A percentile compares a stretch with the other conserved stretches of the same genome.
These are phyloP conservation scores for Paxillus rubicundulus DNA, from an alignment of 768 basidiomycete genomes.

Conservation along the genomic window DNA sequence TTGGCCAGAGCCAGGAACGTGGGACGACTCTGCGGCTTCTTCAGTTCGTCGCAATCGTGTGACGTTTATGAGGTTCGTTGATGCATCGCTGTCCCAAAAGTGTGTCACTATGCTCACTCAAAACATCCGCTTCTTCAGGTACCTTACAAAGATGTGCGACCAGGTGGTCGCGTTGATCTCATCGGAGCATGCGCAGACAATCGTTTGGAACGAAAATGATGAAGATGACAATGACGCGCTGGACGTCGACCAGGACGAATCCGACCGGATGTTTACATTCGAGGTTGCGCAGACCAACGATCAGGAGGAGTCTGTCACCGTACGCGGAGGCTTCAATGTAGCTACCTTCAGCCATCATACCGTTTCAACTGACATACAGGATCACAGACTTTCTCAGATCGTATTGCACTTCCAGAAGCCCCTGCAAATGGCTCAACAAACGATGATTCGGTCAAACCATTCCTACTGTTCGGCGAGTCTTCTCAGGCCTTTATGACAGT, in stretches of 20 bases:
- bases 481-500: slow-evolving; percentile 40
- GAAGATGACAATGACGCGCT: slow-evolving; percentile 15
- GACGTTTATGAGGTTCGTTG: slow-evolving; percentile 57
- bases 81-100: background rate
- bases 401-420: slow-evolving; percentile 10
- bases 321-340: slow-evolving; percentile 47
- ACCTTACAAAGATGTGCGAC: slow-evolving; percentile 58
- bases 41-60: slow-evolving; percentile 51
- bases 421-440: slow-evolving; percentile 6
- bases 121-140: slow-evolving; percentile 33
- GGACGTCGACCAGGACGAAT: slow-evolving; percentile 39
- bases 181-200: slow-evolving; percentile 40
- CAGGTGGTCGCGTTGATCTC: slow-evolving; percentile 54
- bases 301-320: slow-evolving; percentile 49
- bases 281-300: slow-evolving; percentile 54
- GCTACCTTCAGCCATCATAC: background rate
- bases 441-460: slow-evolving; percentile 17
- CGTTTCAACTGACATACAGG: background rate
- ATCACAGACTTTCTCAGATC: slow-evolving; percentile 10
- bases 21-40: slow-evolving; percentile 47
- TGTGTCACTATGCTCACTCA: background rate
- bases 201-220: slow-evolving; percentile 43
- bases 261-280: slow-evolving; percentile 51
- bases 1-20: slow-evolving; percentile 62
- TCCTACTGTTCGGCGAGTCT: slow-evolving; percentile 40